These are phyloP conservation scores for Dendrobium catenatum DNA, from an alignment of 106 monocot genomes.

Conservation along the genomic window DNA sequence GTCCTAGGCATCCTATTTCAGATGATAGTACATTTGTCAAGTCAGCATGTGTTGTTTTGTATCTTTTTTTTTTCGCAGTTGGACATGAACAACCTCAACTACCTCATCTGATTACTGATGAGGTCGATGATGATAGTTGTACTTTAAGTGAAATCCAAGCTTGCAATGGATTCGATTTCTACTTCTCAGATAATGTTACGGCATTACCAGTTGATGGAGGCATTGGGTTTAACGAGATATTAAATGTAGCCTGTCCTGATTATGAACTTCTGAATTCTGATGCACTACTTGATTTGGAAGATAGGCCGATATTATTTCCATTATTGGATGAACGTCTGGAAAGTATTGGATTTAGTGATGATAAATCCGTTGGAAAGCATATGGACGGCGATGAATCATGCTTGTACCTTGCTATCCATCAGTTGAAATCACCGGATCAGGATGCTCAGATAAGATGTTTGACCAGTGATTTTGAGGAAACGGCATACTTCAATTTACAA, in stretches of 20 bases:
- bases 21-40: background rate
- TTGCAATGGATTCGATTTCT: constrained; percentile 37
- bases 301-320: constrained; percentile 39
- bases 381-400: constrained; percentile 30
- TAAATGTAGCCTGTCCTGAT: constrained; percentile 13
- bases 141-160: constrained; percentile 28
- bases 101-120: constrained; percentile 45
- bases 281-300: constrained; percentile 38
- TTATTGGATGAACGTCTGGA: constrained; percentile 32
- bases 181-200: constrained; percentile 27
- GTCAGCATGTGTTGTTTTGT: background rate
- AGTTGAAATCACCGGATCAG: constrained; percentile 24
- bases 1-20: background rate
- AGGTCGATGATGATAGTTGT: constrained; percentile 42
- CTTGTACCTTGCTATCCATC: constrained; percentile 5
- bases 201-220: constrained; percentile 28
- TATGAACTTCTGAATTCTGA: constrained; percentile 28
- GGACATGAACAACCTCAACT: constrained; percentile 27
- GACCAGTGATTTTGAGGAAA: constrained; percentile 20
- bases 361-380: constrained; percentile 12
- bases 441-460: constrained; percentile 19
- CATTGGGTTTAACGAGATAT: constrained; percentile 38
- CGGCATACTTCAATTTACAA: constrained; percentile 38
- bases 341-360: constrained; percentile 16
- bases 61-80: constrained; percentile 13